These are phyloP conservation scores for Cornus suecica DNA, from an alignment of 148 eudicot genomes.

Conservation along the genomic window DNA sequence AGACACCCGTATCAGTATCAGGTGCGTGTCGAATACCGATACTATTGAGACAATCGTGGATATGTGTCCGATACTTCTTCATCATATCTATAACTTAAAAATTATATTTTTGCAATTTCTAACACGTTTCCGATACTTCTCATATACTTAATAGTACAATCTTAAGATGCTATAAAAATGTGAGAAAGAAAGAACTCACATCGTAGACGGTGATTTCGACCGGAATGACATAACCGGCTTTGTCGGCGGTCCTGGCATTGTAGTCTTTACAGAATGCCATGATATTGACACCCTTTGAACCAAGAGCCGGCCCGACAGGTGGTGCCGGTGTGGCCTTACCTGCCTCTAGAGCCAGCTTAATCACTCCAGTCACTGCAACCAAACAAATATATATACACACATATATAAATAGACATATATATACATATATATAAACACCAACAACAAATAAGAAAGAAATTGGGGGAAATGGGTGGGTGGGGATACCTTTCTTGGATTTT, in stretches of 20 bases:
- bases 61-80: no score
- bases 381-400: slow-evolving; percentile 1
- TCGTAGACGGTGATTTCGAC: slow-evolving; percentile 95
- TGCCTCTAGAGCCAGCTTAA: slow-evolving; percentile 92
- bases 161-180: background rate
- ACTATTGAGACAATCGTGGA: no score
- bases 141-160: no score
- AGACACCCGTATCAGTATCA: no score
- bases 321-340: slow-evolving; percentile 99
- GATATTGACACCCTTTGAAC: slow-evolving; percentile 94
- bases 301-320: slow-evolving; percentile 95
- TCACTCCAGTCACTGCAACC: slow-evolving; percentile 67
- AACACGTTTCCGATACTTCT: no score
- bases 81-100: no score
- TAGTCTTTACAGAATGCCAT: slow-evolving; percentile 95
- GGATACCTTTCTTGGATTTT: slow-evolving; percentile 72
- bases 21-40: no score
- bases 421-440: no score
- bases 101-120: no score
- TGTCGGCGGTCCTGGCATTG: slow-evolving; percentile 94
- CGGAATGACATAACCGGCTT: slow-evolving; percentile 86
- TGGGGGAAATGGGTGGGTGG: background rate
- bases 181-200: slow-evolving; percentile 32
- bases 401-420: no score
- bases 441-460: background rate